phyloP scores from a whole-genome alignment of 2,329 filamentous ascomycete genomes.

The Pseudopyrenochaeta lycopersici region DNA sequence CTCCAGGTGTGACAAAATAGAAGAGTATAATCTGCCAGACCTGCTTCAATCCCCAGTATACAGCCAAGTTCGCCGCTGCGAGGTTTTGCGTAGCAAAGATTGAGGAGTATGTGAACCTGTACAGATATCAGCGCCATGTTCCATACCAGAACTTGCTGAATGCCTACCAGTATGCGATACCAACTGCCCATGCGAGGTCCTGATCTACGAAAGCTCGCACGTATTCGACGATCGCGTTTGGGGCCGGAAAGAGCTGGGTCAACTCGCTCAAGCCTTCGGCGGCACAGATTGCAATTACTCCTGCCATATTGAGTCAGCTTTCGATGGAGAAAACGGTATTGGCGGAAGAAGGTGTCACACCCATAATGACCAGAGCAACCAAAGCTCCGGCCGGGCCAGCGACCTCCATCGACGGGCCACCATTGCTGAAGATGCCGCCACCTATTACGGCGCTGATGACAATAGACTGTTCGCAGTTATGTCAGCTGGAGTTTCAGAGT shows the following conservation, averaged over 20 bases:
- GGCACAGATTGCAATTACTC: neutral
- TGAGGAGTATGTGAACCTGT: neutral
- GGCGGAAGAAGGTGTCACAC: neutral
- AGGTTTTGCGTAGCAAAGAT: neutral
- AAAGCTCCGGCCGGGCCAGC: neutral
- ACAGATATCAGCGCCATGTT: neutral
- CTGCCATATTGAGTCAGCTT: neutral
- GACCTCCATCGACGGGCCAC: neutral
- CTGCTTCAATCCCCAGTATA: neutral
- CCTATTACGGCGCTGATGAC: neutral
- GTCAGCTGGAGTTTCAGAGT: no score
- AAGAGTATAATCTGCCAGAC: neutral
- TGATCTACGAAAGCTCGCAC: neutral
- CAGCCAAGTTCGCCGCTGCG: neutral
- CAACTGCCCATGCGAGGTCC: neutral
- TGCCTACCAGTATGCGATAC: neutral
- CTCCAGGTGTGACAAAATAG: neutral
- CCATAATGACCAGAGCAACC: neutral
- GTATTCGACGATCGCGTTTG: neutral
- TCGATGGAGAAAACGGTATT: no score
- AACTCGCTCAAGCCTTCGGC: neutral
- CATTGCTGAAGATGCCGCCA: neutral
- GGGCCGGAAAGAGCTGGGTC: neutral
- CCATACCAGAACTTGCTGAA: neutral
- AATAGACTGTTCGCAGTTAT: neutral